Conservation (phyloP, 2,329 filamentous ascomycete species). For the Orbilia brochopaga region DNA sequence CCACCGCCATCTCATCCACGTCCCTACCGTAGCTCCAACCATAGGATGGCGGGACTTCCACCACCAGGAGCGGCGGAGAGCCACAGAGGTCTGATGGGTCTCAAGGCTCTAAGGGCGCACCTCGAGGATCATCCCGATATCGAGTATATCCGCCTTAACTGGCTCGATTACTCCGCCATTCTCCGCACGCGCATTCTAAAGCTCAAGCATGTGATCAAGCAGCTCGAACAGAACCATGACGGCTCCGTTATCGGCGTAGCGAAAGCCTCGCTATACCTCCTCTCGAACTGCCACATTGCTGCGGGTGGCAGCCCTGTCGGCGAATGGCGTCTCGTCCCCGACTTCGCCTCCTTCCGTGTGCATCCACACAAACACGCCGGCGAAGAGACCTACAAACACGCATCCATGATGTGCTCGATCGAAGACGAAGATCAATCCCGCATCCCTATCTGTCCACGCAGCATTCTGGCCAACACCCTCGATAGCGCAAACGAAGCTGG, state of each 20-base stretch:
- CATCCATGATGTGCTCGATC: constrained; percentile 53
- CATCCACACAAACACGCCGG: constrained; percentile 35
- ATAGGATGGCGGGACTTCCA: constrained; percentile 56
- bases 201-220: constrained; percentile 63
- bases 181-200: constrained; percentile 72
- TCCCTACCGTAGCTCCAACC: no score
- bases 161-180: constrained; percentile 77
- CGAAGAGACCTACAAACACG: constrained; percentile 31
- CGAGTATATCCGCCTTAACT: constrained; percentile 75
- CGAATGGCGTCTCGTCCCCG: constrained; percentile 24
- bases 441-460: constrained; percentile 68
- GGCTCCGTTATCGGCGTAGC: constrained; percentile 67
- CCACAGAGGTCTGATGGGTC: constrained; percentile 42
- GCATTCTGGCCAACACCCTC: constrained; percentile 66
- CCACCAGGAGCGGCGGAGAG: no score
- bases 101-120: constrained; percentile 59
- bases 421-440: constrained; percentile 34
- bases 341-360: constrained; percentile 27
- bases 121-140: constrained; percentile 62
- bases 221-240: constrained; percentile 60
- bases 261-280: constrained; percentile 68
- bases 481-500: constrained; percentile 63
- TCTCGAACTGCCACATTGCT: constrained; percentile 70
- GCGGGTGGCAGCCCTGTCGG: constrained; percentile 21
- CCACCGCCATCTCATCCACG: neutral